Base-by-base conservation (phyloP, 2,329 filamentous ascomycete genomes). In the Cladosporium sp. region DNA sequence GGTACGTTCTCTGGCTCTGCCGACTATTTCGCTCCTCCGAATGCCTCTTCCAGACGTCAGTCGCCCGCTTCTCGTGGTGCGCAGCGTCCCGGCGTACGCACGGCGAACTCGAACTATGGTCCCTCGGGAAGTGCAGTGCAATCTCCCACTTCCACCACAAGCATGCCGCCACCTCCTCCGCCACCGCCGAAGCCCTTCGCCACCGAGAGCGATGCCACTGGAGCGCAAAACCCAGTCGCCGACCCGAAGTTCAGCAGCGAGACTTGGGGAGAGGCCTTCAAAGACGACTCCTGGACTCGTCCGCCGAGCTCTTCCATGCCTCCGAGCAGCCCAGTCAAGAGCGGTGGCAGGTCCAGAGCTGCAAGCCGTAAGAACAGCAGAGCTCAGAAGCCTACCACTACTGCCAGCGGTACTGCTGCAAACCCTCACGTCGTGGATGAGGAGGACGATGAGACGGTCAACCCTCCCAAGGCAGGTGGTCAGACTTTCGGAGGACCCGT, bases 181-280 rank as follows among this genome's bases (percentile, higher is more conserved):
- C 52, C 56, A 15, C 50, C 38, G 41, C 55, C 54, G 32, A 52
- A 55, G 6, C 38, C 55, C 4, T 40, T 47, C 15, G 54, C 64
- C 4, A 56, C 57, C 12, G 58, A 56, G 34, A n/a, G 15, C 7
- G 15, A 54, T 18, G 52, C 56, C 19, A 50, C 60, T 39, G 59
- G 53, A 36, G 57, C 61, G 20, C 64, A 64, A 19, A 51, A 61
- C 17, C 36, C 34, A 34, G 47, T 15, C 27, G 37, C 49, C 19
- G 51, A 54, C 8, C 61, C 63, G 9, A 71, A 68, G 24, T 75
- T 75, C 55, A 68, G 64, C 27, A 62, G 64, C 40, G 67, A 74
- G 45, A 60, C 67, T 32, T 76, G 73, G 73, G 59, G 63, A 24
- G 65, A 70, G 44, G 70, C 66, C 1, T 73, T 75, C 56, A 70